Base-by-base conservation (phyloP, 306 rosid species). In the Castanea sativa region DNA sequence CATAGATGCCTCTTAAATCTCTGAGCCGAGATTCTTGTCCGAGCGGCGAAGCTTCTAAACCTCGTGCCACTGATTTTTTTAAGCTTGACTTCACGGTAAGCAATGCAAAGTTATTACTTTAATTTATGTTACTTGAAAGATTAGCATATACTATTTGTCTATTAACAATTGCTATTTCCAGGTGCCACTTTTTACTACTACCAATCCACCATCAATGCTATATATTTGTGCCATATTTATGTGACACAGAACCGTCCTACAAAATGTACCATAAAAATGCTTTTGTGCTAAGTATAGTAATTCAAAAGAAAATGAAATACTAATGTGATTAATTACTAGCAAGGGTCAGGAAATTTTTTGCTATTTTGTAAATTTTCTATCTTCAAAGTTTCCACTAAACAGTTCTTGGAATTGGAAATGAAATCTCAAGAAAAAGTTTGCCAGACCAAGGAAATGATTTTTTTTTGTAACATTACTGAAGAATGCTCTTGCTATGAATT, bases 31-130 rank as follows among this genome's bases (percentile, higher is more conserved):
- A 78, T 80, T 86, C 82, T 35, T 79, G 79, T 73, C 74, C 23
- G 21, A 56, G 58, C 69, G 78, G 57, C 72, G 94, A 92, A 90
- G 87, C 92, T 90, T 90, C 93, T 84, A 90, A 92, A 87, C 93
- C 84, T 72, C 61, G 71, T 67, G 82, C 70, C 73, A 58, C 5
- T 19, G 10, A 12, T 74, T 76, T 30, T 64, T 41, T 55, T 77
- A 33, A 67, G 61, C 27, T 69, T 67, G 60, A 35, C 63, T 60
- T 45, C 85, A 38, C 82, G 9, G 19, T 72, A 65, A 51, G 21
- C 79, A 23, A 58, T 19, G 80, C 7, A 64, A 21, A 45, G 33
- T 63, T 30, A 70, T 53, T 60, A 43, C 41, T 49, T 74, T 27
- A 2, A 21, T 59, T 75, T 20, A 21, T 4, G 20, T 38, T 41